These are phyloP conservation scores for Periconia sp. DNA, from an alignment of 2,329 filamentous ascomycete species.

Conservation along the genomic window DNA sequence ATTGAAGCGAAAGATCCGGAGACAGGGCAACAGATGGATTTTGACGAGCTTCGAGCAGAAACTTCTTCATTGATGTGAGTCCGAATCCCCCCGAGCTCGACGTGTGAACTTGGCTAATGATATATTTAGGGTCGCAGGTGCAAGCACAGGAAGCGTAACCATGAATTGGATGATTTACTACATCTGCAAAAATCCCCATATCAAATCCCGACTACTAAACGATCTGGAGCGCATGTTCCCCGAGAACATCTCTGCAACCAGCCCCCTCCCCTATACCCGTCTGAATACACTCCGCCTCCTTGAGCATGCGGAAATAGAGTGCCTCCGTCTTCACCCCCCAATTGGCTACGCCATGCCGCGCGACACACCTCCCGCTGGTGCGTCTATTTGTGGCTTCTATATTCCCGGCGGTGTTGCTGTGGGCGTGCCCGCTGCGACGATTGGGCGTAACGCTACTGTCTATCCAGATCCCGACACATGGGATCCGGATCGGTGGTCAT, in stretches of 20 bases:
- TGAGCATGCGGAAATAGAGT: slow-evolving; percentile 18
- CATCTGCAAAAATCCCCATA: slow-evolving; percentile 16
- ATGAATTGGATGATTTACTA: slow-evolving; percentile 26
- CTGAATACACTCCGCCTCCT: slow-evolving; percentile 19
- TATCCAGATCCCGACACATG: slow-evolving; percentile 12
- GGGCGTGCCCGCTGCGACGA: slow-evolving; percentile 17
- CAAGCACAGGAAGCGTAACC: slow-evolving; percentile 19
- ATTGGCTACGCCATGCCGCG: slow-evolving; percentile 21
- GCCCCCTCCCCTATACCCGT: slow-evolving; percentile 14
- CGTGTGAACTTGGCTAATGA: not conserved
- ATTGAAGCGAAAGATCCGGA: slow-evolving; percentile 21
- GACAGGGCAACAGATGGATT: slow-evolving; percentile 17
- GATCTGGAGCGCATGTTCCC: slow-evolving; percentile 17
- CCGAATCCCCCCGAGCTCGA: not conserved
- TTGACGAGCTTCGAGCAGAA: slow-evolving; percentile 20
- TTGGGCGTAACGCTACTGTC: slow-evolving; percentile 16
- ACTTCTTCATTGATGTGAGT: slow-evolving; percentile 19
- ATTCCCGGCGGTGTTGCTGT: slow-evolving; percentile 19
- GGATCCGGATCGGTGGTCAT: slow-evolving; percentile 16
- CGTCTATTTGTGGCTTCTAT: slow-evolving; percentile 12
- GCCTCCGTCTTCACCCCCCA: slow-evolving; percentile 19
- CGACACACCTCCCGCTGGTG: slow-evolving; percentile 16
- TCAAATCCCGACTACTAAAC: slow-evolving; percentile 11
- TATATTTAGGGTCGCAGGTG: slow-evolving; percentile 16
- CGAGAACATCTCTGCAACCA: not conserved